Evolutionary conservation across 768 basidiomycete genomes (phyloP), one percentile per base, ranked within the genome.

Genomic region (Lentinula guzmanii): DNA sequence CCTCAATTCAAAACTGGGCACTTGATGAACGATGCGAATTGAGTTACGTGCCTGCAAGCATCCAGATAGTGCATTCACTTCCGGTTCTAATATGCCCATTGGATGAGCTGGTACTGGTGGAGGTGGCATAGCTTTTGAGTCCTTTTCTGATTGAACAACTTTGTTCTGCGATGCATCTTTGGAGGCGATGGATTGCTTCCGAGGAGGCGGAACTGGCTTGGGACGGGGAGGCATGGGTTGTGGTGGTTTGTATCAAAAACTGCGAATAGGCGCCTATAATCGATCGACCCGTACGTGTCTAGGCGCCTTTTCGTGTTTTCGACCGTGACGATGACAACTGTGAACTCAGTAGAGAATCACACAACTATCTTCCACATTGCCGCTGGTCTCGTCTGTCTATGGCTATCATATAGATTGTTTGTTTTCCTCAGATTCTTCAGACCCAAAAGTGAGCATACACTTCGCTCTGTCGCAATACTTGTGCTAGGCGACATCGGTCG

Each of bases 401-500:
- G 70, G 62, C 15, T 72, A 6, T 39, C 67, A 61, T 80, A 76
- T 74, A 68, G 67, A 35, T 7, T 68, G 35, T 70, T 72, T 70
- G 66, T 61, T n/a, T 68, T 74, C 37, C 65, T 78, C 58, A 74
- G 69, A 34, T 61, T 61, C 35, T 24, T 64, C 24, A 54, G 56
- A 58, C 77, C 74, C 13, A 71, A 75, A 34, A 70, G 72, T 46
- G 65, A 73, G 28, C 77, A 78, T 57, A 75, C 76, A 52, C 70
- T 82, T 33, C 87, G 89, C 16, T 86, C 92, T 2, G 90, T 92
- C n/a, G 91, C 86, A 4, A 85, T 98, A 59, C 75, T 98, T 52
- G 97, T 99, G 13, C 80, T 99, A 9, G 97, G 97, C 9, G 97
- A 99, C 76, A 86, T 99, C 52, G 97, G 96, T 1, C 83, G 97